Percentiles rank a stretch among this genome's conserved stretches.
Evolutionary conservation across 768 basidiomycete species (phyloP).

Genomic region (Tulasnella sp.): DNA sequence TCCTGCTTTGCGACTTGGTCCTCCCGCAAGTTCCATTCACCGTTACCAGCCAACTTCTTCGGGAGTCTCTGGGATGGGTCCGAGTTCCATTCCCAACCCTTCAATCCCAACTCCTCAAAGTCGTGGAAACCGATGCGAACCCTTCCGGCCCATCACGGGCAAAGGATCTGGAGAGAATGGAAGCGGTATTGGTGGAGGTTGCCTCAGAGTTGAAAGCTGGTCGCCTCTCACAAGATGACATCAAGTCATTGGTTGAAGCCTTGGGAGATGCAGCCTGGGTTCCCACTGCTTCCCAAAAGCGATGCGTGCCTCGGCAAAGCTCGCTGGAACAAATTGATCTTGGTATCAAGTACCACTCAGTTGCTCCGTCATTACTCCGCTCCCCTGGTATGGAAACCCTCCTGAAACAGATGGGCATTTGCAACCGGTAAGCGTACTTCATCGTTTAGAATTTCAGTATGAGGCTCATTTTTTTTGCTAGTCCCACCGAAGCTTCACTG

Average conservation of each 20-base stretch:
- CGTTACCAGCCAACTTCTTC: neutral
- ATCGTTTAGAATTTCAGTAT: neutral
- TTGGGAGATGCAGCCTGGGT: constrained; percentile 15
- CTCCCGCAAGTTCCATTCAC: neutral
- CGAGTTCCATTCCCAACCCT: neutral
- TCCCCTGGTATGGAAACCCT: neutral
- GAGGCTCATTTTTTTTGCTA: neutral
- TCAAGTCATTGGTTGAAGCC: neutral
- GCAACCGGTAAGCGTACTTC: neutral
- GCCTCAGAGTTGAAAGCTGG: neutral
- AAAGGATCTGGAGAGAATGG: neutral
- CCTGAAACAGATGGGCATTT: neutral
- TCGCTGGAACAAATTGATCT: constrained; percentile 7
- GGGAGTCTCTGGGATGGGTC: constrained; percentile 1
- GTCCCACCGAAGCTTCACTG: neutral
- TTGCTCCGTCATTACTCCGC: neutral
- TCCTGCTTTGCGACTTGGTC: constrained; percentile 19
- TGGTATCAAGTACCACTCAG: neutral
- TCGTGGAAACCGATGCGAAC: neutral
- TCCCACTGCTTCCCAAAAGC: neutral
- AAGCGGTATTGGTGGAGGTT: neutral
- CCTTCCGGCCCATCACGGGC: neutral
- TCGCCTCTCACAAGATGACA: neutral
- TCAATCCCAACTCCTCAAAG: neutral
- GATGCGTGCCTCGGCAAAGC: neutral